phyloP scores from a whole-genome alignment of 352 stramenopile species.

The Phytopythium helicoides region DNA sequence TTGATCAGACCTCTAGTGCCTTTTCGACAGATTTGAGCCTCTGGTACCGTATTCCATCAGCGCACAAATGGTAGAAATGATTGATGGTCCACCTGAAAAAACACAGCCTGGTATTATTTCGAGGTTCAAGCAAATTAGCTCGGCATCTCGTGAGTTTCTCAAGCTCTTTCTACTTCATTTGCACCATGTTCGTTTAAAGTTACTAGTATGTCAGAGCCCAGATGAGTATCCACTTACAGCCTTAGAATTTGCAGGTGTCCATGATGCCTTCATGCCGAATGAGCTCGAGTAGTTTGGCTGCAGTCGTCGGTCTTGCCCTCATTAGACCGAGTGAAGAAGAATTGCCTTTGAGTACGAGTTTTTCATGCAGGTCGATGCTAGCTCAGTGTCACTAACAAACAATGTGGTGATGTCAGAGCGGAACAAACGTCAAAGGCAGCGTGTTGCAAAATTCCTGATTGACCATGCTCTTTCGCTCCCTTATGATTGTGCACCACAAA shows the following conservation, averaged over 20 bases:
- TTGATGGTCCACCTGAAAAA: conserved; percentile 6
- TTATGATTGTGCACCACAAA: conserved; percentile 40
- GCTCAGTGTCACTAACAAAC: no score
- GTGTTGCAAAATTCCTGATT: conserved; percentile 48
- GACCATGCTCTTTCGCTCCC: conserved; percentile 36
- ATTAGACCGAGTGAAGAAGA: conserved; percentile 30
- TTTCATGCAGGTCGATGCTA: no score
- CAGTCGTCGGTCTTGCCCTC: conserved; percentile 34
- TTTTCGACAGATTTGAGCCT: conserved; percentile 36
- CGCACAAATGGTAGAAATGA: conserved; percentile 29
- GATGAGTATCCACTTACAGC: no score
- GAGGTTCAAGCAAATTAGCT: conserved; percentile 33
- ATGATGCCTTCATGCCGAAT: conserved; percentile 35
- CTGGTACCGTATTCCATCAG: conserved; percentile 37
- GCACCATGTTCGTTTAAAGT: conserved; percentile 27
- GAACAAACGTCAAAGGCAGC: conserved; percentile 30
- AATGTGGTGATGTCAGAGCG: no score
- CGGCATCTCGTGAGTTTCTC: conserved; percentile 39
- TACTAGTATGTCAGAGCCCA: no score
- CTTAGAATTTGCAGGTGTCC: no score
- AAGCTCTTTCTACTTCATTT: conserved; percentile 49
- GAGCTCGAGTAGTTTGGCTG: conserved; percentile 37
- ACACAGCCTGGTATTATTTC: conserved; percentile 13
- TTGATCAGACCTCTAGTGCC: not conserved
- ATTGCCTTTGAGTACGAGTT: conserved; percentile 38